Percentiles rank a stretch among this genome's conserved stretches.
Evolutionary conservation across 257 asterid genomes (phyloP).

Genomic region (Nicotiana paniculata): DNA sequence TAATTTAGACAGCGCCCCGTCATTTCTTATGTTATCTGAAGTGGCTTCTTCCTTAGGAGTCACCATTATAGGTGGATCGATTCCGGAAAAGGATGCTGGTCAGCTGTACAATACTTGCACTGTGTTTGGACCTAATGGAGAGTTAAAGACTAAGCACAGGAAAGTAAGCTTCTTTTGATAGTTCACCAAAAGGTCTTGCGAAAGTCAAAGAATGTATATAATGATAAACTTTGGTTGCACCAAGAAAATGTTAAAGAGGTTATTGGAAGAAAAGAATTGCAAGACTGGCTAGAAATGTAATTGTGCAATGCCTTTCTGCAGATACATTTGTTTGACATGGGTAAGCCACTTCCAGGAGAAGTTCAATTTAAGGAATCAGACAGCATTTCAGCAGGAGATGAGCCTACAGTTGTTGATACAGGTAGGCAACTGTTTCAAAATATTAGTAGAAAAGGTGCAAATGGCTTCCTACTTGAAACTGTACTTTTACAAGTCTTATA

Average conservation of each 20-base stretch:
- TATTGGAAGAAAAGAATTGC: neutral
- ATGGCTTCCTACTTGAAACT: neutral
- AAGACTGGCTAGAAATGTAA: neutral
- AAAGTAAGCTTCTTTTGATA: slow-evolving; percentile 20
- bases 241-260: neutral
- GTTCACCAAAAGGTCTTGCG: neutral
- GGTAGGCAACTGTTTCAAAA: slow-evolving; percentile 14
- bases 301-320: slow-evolving; percentile 9
- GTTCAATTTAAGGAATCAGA: slow-evolving; percentile 31
- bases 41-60: slow-evolving; percentile 24
- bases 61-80: slow-evolving; percentile 36
- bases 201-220: neutral
- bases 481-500: neutral
- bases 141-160: slow-evolving; percentile 30
- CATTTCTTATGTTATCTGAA: slow-evolving; percentile 33
- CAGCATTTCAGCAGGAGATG: slow-evolving; percentile 22
- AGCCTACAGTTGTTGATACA: slow-evolving; percentile 26
- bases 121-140: slow-evolving; percentile 30
- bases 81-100: slow-evolving; percentile 28
- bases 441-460: neutral
- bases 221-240: neutral
- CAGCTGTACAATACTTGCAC: slow-evolving; percentile 35
- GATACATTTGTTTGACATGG: slow-evolving; percentile 35
- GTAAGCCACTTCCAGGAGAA: slow-evolving; percentile 20
- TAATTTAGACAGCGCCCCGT: slow-evolving; percentile 21